Evolutionary conservation across 2,329 filamentous ascomycete genomes (phyloP).

Genomic region (Geosmithia flava): DNA sequence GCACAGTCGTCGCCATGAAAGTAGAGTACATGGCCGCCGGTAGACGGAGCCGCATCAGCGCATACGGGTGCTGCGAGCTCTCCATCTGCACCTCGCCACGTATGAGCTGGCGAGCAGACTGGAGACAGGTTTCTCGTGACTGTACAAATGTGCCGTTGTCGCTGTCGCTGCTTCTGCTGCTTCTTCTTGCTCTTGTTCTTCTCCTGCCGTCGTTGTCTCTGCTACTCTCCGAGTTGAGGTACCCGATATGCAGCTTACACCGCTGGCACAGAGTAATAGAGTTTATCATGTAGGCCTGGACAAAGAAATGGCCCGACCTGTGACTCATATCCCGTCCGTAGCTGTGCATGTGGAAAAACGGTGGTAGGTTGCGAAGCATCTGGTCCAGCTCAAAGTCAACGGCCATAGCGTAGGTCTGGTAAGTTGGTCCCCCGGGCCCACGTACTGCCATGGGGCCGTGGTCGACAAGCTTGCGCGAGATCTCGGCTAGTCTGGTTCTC

Average conservation of each 20-base stretch:
- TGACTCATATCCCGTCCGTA: slow-evolving; percentile 13
- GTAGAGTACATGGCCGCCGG: slow-evolving; percentile 23
- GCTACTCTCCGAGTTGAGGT: too few species aligned
- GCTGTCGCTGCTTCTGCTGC: too few species aligned
- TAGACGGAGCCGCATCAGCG: slow-evolving; percentile 12
- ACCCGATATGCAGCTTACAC: not conserved
- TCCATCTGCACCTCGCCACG: slow-evolving; percentile 20
- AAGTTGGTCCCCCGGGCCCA: slow-evolving; percentile 3
- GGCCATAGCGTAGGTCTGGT: not conserved
- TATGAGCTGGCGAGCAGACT: slow-evolving; percentile 22
- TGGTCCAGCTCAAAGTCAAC: not conserved
- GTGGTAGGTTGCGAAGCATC: not conserved
- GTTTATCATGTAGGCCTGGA: not conserved
- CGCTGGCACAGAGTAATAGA: not conserved
- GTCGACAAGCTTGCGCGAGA: slow-evolving; percentile 27
- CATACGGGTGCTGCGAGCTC: slow-evolving; percentile 11
- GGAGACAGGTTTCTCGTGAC: slow-evolving; percentile 21
- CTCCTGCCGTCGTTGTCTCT: too few species aligned
- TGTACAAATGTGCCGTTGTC: slow-evolving; percentile 14
- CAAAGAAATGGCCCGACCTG: not conserved
- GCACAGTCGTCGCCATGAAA: slow-evolving; percentile 23
- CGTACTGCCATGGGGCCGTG: slow-evolving; percentile 8
- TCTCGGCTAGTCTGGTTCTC: slow-evolving; percentile 23
- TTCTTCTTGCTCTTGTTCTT: too few species aligned
- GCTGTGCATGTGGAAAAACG: not conserved